phyloP scores from a whole-genome alignment of 441 rosid genomes.

The Rhodomyrtus psidioides region DNA sequence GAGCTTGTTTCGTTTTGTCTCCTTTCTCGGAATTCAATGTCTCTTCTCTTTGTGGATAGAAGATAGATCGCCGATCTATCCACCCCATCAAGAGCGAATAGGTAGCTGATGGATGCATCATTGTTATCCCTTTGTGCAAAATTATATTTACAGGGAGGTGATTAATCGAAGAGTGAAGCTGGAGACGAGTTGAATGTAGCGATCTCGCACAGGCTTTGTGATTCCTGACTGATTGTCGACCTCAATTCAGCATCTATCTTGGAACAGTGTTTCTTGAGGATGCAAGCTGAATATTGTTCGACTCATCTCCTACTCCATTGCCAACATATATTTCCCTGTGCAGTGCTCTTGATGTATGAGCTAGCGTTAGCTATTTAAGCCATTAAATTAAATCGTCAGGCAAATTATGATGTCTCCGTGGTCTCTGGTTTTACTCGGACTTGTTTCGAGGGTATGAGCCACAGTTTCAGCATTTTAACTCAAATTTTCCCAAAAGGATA shows the following conservation, averaged over 20 bases:
- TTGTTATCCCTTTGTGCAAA: background rate
- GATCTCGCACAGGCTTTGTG: background rate
- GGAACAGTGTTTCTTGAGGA: background rate
- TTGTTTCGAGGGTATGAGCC: background rate
- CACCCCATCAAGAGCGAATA: too few relatives aligned
- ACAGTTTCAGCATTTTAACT: background rate
- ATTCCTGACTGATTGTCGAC: background rate
- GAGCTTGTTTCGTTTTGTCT: background rate
- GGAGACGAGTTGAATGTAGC: background rate
- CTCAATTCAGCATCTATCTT: background rate
- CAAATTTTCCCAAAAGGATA: background rate
- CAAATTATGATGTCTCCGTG: background rate
- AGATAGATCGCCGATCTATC: background rate
- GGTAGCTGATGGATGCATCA: background rate
- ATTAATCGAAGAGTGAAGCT: background rate
- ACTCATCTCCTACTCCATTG: background rate
- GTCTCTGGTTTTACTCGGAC: background rate
- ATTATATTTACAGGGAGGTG: background rate
- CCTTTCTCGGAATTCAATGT: background rate
- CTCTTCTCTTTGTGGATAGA: background rate
- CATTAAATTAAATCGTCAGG: background rate
- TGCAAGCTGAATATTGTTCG: background rate
- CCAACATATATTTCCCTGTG: background rate
- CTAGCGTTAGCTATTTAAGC: background rate
- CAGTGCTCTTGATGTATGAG: background rate